Base-by-base conservation (phyloP, 2,329 filamentous ascomycete species). In the Aspergillus sp. region DNA sequence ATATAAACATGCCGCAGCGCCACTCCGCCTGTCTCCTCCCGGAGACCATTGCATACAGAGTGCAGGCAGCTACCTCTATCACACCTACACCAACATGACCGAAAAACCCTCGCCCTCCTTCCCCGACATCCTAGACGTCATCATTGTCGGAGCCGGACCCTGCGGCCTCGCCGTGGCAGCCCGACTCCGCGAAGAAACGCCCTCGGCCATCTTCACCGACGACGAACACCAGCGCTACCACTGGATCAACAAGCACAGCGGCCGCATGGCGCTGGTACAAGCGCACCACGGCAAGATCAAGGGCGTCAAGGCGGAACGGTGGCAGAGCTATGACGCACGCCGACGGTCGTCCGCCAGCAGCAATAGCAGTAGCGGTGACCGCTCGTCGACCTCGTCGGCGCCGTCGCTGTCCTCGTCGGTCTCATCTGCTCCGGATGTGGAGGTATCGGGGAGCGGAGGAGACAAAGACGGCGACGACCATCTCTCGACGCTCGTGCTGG, bases 141-240 rank as follows among this genome's bases (percentile, higher is more conserved):
- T 89, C 52, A 87, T 90, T 64, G 73, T 92, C 38, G 89, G 89
- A 8, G 87, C 84, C 6, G 89, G 89, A 0, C 88, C 89, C 3
- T 88, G 84, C 58, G 88, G 88, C 4, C 82, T 93, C 3, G 87
- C 87, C 4, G 82, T 88, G 5, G 87, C 89, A 8, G 84, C 88
- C 1, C 81, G 89, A 3, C 79, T 93, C 1, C 80, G 82, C 40
- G 89, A 93, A 69, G 78, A 80, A 50, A 88, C 87, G 0, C 89
- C 89, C 0, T 89, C 86, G 0, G 88, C 89, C 1, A 82, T 91
- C 48, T 93, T 93, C 71, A 92, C 89, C 0, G 88, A 93, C 64
- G 87, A 89, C 59, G 89, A 93, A 64, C 88, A 93, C 63, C 83
- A 86, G 40, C 80, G 89, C n/a, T 93, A 89, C 66, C 84, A 89